phyloP scores from a whole-genome alignment of 2,329 filamentous ascomycete genomes.

The Alternaria sp. region DNA sequence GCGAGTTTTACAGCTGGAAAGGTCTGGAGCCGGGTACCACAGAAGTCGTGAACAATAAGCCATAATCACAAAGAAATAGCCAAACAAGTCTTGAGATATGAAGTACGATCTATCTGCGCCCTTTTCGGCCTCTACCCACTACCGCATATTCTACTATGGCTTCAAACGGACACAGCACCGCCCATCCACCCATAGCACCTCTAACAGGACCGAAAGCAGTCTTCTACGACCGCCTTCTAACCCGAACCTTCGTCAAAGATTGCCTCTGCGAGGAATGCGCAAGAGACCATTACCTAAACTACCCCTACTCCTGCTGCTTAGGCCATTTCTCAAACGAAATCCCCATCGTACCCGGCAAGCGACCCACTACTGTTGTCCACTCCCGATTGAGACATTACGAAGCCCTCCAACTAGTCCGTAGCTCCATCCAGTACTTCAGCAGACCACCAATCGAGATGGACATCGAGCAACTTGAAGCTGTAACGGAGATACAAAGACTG shows the following conservation, averaged over 20 bases:
- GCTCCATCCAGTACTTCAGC: neutral
- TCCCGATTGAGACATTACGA: neutral
- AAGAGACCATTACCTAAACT: neutral
- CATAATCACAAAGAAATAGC: neutral
- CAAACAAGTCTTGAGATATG: neutral
- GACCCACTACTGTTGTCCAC: fast-evolving
- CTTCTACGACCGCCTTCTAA: neutral
- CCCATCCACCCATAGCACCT: neutral
- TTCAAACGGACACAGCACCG: neutral
- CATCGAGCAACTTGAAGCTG: neutral
- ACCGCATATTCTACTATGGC: neutral
- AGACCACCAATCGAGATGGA: neutral
- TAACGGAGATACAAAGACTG: neutral
- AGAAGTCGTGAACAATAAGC: neutral
- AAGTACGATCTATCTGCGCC: neutral
- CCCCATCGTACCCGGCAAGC: neutral
- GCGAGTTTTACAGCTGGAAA: neutral
- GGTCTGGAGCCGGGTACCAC: neutral
- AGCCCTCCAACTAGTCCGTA: neutral
- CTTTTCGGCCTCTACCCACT: neutral
- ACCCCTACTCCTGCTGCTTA: neutral
- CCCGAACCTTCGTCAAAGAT: neutral
- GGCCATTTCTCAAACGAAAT: neutral
- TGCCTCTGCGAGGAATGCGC: neutral
- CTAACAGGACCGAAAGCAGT: fast-evolving